A percentile compares a stretch with the other conserved stretches of the same genome.
phyloP scores from a whole-genome alignment of 352 stramenopile species.

The Phytophthora tubulina region DNA sequence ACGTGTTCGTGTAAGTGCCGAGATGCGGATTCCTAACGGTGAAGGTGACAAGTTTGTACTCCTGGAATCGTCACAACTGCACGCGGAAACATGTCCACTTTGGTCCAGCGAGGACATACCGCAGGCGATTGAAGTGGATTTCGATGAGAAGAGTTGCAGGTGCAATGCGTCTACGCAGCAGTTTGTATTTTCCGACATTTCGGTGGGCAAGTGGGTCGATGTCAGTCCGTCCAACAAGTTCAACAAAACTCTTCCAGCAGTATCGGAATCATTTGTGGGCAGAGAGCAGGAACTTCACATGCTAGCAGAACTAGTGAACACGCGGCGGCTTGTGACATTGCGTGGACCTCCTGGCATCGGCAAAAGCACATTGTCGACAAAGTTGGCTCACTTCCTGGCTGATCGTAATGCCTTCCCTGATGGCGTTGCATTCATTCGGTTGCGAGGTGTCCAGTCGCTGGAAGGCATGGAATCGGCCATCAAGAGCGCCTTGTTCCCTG shows the following conservation, averaged over 20 bases:
- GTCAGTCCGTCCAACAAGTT: constrained; percentile 79
- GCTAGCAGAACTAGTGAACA: constrained; percentile 65
- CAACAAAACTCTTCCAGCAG: constrained; percentile 66
- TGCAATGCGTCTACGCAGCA: constrained; percentile 64
- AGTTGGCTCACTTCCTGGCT: constrained; percentile 75
- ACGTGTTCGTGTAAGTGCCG: constrained; percentile 72
- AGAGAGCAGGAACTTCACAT: constrained; percentile 81
- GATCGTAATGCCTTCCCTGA: constrained; percentile 80
- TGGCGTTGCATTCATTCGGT: constrained; percentile 77
- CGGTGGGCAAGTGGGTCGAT: constrained; percentile 78
- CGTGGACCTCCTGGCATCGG: constrained; percentile 80
- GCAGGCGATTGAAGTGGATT: constrained; percentile 65
- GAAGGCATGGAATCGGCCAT: constrained; percentile 82
- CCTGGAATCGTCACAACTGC: constrained; percentile 72
- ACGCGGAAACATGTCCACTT: constrained; percentile 60
- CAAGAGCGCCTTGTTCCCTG: constrained; percentile 70
- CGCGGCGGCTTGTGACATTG: constrained; percentile 74
- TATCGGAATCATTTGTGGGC: constrained; percentile 79
- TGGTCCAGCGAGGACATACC: constrained; percentile 35
- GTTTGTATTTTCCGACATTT: constrained; percentile 79
- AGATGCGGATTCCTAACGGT: constrained; percentile 67
- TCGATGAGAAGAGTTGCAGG: constrained; percentile 53
- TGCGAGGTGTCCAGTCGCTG: constrained; percentile 73
- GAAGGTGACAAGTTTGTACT: constrained; percentile 87
- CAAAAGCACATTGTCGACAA: constrained; percentile 81